Conservation (phyloP, 768 basidiomycete genomes). For the Pulveroboletus sp. region DNA sequence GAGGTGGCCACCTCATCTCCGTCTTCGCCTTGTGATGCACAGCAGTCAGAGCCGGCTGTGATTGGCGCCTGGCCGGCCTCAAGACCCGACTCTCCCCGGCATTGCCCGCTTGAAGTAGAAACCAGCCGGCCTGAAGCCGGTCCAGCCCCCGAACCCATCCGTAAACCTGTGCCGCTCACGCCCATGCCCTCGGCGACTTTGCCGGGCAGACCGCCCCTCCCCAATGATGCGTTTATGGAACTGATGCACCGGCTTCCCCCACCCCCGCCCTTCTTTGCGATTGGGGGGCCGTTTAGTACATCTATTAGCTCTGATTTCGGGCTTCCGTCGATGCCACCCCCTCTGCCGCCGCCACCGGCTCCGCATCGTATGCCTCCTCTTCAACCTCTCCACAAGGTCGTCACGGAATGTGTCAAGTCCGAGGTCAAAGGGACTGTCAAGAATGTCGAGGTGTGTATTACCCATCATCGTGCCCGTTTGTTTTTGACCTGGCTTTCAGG, state of each 20-base stretch:
- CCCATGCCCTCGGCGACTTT: background rate
- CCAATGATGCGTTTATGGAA: constrained; percentile 6
- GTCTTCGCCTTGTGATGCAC: constrained; percentile 16
- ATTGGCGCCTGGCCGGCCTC: constrained; percentile 45
- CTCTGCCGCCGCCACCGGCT: constrained; percentile 3
- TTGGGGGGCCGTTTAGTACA: constrained; percentile 17
- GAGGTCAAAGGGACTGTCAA: constrained; percentile 23
- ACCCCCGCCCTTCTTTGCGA: constrained; percentile 16
- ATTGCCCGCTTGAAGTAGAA: constrained; percentile 14
- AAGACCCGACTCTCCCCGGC: constrained; percentile 32
- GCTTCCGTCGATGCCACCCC: constrained; percentile 12
- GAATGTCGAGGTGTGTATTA: constrained; percentile 18
- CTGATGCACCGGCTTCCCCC: constrained; percentile 21
- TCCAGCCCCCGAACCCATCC: background rate
- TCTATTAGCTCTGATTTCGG: constrained; percentile 20
- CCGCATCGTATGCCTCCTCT: constrained; percentile 12
- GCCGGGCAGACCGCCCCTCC: constrained; percentile 12
- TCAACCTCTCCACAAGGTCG: constrained; percentile 11
- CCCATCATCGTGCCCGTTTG: background rate
- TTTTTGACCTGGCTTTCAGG: constrained; percentile 16
- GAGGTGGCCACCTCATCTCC: constrained; percentile 43
- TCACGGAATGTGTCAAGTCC: constrained; percentile 20
- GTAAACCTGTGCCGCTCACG: constrained; percentile 5
- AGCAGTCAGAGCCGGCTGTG: constrained; percentile 35
- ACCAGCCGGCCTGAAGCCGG: constrained; percentile 6